phyloP scores from a whole-genome alignment of 495 filamentous ascomycete genomes.

The Apodospora peruviana region DNA sequence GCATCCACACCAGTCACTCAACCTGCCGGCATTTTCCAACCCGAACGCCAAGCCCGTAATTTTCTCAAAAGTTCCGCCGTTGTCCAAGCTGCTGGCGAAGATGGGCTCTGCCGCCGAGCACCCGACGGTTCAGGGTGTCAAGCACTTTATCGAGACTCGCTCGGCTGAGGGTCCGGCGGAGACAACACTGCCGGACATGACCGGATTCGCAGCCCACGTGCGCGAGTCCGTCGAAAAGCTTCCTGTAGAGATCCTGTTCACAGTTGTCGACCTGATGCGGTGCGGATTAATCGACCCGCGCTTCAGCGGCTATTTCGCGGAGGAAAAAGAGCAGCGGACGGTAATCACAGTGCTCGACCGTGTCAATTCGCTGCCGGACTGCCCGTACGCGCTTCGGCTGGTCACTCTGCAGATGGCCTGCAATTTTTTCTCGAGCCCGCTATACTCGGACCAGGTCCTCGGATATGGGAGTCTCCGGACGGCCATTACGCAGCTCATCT shows the following conservation, averaged over 20 bases:
- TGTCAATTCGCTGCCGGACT: constrained; percentile 41
- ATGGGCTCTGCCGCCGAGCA: constrained; percentile 52
- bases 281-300: constrained; percentile 71
- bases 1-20: constrained; percentile 68
- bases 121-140: constrained; percentile 50
- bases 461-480: constrained; percentile 28
- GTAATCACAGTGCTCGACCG: constrained; percentile 59
- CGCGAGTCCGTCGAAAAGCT: constrained; percentile 42
- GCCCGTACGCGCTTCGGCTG: constrained; percentile 76
- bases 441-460: constrained; percentile 48
- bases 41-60: constrained; percentile 58
- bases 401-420: constrained; percentile 62
- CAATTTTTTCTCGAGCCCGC: constrained; percentile 58
- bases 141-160: constrained; percentile 58
- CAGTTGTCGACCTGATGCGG: constrained; percentile 76
- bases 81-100: constrained; percentile 78
- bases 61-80: constrained; percentile 75
- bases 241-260: constrained; percentile 59
- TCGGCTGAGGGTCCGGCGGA: constrained; percentile 49
- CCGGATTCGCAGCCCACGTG: constrained; percentile 49
- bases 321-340: constrained; percentile 60
- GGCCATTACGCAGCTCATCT: constrained; percentile 40
- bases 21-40: constrained; percentile 62
- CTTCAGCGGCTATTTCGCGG: constrained; percentile 81
- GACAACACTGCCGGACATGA: constrained; percentile 56